phyloP scores from a whole-genome alignment of 1,284 basidiomycete genomes.

The Irpex lacteus region DNA sequence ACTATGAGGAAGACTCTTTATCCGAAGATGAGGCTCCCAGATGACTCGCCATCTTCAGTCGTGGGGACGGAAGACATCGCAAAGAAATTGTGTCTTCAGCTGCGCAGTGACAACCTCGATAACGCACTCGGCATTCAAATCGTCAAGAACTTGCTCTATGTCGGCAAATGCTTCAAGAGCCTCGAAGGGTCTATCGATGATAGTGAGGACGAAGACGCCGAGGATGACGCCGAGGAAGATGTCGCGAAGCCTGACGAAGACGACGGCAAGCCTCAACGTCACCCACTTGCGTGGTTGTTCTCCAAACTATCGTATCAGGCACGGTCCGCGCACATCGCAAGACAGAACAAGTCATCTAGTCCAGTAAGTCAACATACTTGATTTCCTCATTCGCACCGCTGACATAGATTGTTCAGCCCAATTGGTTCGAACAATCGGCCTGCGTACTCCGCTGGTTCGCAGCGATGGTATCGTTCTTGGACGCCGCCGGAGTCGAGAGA shows the following conservation, averaged over 20 bases:
- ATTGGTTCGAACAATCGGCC: constrained; percentile 80
- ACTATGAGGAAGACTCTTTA: no score
- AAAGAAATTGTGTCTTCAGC: constrained; percentile 74
- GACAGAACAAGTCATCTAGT: constrained; percentile 50
- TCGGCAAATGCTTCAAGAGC: constrained; percentile 75
- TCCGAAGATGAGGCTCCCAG: constrained; percentile 12
- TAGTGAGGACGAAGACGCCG: constrained; percentile 34
- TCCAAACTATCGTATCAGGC: constrained; percentile 91
- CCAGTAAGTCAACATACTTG: constrained; percentile 37
- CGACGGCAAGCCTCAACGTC: constrained; percentile 31
- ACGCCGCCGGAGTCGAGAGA: constrained; percentile 49
- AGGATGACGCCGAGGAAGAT: constrained; percentile 32
- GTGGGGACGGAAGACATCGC: constrained; percentile 70
- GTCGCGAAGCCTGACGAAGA: constrained; percentile 26
- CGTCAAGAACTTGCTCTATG: constrained; percentile 92
- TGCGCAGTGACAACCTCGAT: constrained; percentile 83
- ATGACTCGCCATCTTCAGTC: constrained; percentile 48
- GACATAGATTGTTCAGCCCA: constrained; percentile 31
- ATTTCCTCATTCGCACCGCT: not conserved
- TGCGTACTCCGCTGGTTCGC: constrained; percentile 93
- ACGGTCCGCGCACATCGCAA: constrained; percentile 67
- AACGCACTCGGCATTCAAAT: constrained; percentile 78
- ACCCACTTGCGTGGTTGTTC: constrained; percentile 89
- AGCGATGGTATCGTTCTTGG: constrained; percentile 79
- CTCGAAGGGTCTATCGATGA: constrained; percentile 29